Base-by-base conservation (phyloP, 2,329 filamentous ascomycete genomes). In the Neonectria punicea region DNA sequence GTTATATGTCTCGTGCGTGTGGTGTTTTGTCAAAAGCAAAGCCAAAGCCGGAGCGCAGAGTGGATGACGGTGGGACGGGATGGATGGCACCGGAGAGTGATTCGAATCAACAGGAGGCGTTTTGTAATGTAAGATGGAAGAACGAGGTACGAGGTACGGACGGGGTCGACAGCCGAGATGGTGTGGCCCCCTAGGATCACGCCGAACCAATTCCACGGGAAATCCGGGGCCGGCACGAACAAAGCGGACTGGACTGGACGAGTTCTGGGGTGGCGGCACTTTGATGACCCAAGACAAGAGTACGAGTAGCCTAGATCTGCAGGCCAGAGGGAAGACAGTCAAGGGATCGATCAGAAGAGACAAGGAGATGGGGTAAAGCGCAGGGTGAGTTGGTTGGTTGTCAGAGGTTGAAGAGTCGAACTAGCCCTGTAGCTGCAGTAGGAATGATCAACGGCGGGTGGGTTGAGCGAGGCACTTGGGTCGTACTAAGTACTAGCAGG, bases 141-240 rank as follows among this genome's bases (percentile, higher is more conserved):
- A 50, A 46, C 28, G 43, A 65, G 41, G 32, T 54, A 54, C 63
- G 70, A 63, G 65, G 53, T 63, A 60, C 39, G 36, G 57, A 65
- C 49, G 50, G 56, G 46, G 44, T 53, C 58, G 20, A 58, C 36
- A 66, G 41, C 61, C 25, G 34, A 67, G 63, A 66, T 63, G 64
- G 61, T 59, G 62, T 61, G 67, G 58, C 54, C 39, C 18, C 32
- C 49, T 70, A 60, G 71, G 70, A 74, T 73, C 71, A 71, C 67
- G 63, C 67, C 65, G 72, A 67, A 73, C 72, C 72, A 73, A 70
- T 67, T 71, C 72, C 62, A 74, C 67, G 70, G 71, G 66, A 74
- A 74, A 74, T 74, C 72, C 72, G 72, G 72, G 72, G 71, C 63
- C 68, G 68, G 57, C 63, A 66, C 53, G 59, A 61, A 41, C 16